Evolutionary conservation across 495 filamentous ascomycete species (phyloP).

Genomic region (Daldinia concentrica): DNA sequence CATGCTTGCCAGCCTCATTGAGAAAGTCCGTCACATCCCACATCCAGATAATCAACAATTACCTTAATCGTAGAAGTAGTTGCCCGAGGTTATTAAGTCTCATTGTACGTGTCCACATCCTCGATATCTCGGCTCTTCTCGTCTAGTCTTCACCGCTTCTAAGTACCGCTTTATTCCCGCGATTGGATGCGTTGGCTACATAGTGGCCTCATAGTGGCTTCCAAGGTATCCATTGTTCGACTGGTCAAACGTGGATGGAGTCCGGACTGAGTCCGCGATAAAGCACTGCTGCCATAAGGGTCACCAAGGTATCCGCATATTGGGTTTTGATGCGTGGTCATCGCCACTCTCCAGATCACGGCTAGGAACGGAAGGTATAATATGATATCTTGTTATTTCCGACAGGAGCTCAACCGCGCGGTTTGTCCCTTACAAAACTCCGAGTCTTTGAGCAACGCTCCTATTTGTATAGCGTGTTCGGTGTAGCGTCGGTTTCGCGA

Average conservation of each 20-base stretch:
- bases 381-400: background rate
- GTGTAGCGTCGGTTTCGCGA: background rate
- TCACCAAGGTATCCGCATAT: background rate
- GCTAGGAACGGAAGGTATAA: background rate
- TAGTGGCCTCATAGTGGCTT: too few relatives aligned
- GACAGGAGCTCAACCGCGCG: background rate
- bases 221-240: background rate
- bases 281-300: background rate
- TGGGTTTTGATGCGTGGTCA: background rate
- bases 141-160: background rate
- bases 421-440: background rate
- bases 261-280: background rate
- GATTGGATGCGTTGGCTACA: background rate
- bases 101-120: background rate
- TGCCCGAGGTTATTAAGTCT: background rate
- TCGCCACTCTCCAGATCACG: background rate
- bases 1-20: background rate
- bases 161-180: background rate
- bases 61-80: background rate
- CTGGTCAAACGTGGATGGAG: background rate
- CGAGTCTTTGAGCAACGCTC: background rate
- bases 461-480: background rate
- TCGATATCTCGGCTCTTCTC: background rate
- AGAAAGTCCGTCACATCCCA: background rate
- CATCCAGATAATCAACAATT: background rate